Evolutionary conservation across 106 monocot species (phyloP), one percentile per base, ranked within the genome.

Genomic region (Apostasia ramifera): DNA sequence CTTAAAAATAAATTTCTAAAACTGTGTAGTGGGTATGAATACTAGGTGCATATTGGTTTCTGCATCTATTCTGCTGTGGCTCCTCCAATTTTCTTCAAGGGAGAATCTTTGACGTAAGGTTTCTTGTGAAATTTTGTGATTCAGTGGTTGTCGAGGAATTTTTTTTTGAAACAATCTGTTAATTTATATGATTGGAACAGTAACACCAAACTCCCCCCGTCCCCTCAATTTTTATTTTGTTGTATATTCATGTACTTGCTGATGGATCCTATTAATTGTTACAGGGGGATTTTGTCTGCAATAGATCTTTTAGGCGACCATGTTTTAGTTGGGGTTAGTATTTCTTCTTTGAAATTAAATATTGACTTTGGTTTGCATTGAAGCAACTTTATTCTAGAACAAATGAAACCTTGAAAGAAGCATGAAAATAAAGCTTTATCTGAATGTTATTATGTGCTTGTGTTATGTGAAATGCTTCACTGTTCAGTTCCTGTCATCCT

Each of bases 51-150:
- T 76, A 83, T 92, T 60, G 55, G 41, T 41, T 92, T 92, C 62
- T 80, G 81, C 69, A 66, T 92, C 67, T 92, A 65, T 72, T 71
- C 88, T 42, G 85, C 92, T 47, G 85, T 92, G 41, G 92, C 92
- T 70, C 92, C 92, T 70, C 83, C 92, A 44, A 65, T 92, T 67
- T 51, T 85, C 67, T 92, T 92, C 74, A 82, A 92, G 71, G 92
- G 92, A 55, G 88, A 92, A 76, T 92, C 92, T 56, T 69, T 92
- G 70, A 79, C 88, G 92, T 92, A 87, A 85, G 92, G 77, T 57
- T 55, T 51, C 67, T 61, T 3, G 10, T 42, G 37, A 42, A 40
- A 44, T 48, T 67, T 45, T 42, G 62, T 48, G 8, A 8, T 75
- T 45, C 11, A 49, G 13, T 68, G 52, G 37, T 41, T 9, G 9